Evolutionary conservation across 176 grass and related monocot genomes (phyloP), one percentile per base, ranked within the genome.

Genomic region (Neostapfia colusana): DNA sequence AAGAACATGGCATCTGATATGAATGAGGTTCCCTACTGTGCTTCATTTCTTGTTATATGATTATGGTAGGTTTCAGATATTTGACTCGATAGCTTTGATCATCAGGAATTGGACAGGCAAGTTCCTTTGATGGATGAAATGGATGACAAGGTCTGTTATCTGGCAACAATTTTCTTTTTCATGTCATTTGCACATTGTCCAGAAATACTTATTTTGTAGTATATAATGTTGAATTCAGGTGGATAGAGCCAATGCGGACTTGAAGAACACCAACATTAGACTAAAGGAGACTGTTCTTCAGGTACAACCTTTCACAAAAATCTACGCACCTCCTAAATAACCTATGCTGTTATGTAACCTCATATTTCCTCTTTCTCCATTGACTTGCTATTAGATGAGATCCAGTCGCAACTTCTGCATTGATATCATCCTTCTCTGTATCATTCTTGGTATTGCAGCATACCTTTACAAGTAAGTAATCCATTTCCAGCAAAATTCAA

Each of bases 51-150:
- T 80, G 51, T 69, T 36, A 38, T 45, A 49, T 78, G 15, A 40
- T 36, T 80, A 41, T 53, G 72, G 51, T 55, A 59, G 21, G 46
- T 28, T 79, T 49, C 21, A 16, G 26, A 18, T 48, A 3, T 1
- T 50, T 20, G 82, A 83, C 72, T 87, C 10, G 65, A 66, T 75
- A 65, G 4, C 21, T 85, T 50, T 70, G 54, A 64, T 81, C 34
- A 66, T 46, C 75, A 95, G 96, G 96, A 99, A 92, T 14, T 99
- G 85, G 96, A 99, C 84, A 95, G 92, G 63, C 92, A 99, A 95
- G 92, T 95, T 37, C 96, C 96, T 25, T 79, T 99, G 78, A 92
- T 99, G 85, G 96, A 99, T 78, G 96, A 99, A 85, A 92, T 99
- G 80, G 96, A 99, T 42, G 82, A 88, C 3, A 99, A 99, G 96